These are phyloP conservation scores for Cyclanthera cordifolia DNA, from an alignment of 306 rosid genomes.

Conservation along the genomic window DNA sequence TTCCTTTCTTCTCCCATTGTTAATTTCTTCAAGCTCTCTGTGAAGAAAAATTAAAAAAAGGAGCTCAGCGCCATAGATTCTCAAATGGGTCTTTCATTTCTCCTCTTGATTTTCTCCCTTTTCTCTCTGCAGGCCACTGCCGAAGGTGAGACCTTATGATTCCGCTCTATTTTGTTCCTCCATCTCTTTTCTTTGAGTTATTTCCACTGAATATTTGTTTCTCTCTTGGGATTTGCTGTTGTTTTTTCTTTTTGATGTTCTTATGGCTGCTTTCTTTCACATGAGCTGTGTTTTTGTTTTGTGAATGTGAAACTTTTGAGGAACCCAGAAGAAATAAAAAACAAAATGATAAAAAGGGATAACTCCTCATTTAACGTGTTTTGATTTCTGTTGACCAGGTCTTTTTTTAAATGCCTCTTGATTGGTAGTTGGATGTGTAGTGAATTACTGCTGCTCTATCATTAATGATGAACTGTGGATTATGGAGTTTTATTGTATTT, in stretches of 20 bases:
- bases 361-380: neutral
- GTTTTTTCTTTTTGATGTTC: neutral
- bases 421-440: constrained; percentile 4
- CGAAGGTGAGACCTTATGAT: constrained; percentile 35
- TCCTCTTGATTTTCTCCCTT: constrained; percentile 40
- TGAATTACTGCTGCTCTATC: neutral
- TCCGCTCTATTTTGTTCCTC: neutral
- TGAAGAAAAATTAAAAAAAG: neutral
- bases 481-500: neutral
- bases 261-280: neutral
- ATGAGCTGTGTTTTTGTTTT: neutral
- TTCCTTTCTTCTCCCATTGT: constrained; percentile 30
- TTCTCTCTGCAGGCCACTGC: constrained; percentile 31
- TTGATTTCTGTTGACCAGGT: neutral
- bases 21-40: neutral
- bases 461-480: neutral
- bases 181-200: neutral
- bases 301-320: neutral
- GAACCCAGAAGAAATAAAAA: neutral
- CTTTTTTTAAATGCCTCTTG: neutral
- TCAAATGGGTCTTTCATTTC: constrained; percentile 43
- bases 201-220: neutral
- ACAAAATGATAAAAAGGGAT: neutral
- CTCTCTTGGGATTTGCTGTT: neutral
- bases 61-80: neutral